These are phyloP conservation scores for Escallonia herrerae DNA, from an alignment of 129 eudicot genomes.

Conservation along the genomic window DNA sequence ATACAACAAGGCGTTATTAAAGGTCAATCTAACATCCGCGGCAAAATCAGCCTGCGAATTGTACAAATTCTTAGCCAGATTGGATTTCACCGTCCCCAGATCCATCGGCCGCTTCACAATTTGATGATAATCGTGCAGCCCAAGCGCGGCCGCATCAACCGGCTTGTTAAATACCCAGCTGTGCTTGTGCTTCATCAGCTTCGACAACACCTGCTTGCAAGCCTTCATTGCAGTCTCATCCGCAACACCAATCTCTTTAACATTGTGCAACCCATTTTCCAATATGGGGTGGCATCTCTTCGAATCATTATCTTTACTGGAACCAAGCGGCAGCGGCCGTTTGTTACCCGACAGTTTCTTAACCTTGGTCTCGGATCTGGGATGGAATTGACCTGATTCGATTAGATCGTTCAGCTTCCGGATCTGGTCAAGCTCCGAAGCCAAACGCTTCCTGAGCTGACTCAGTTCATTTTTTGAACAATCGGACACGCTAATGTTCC, in stretches of 20 bases:
- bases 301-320: slow-evolving; percentile 22
- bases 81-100: slow-evolving; percentile 76
- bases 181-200: slow-evolving; percentile 57
- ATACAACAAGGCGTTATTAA: slow-evolving; percentile 74
- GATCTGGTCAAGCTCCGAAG: slow-evolving; percentile 59
- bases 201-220: slow-evolving; percentile 49
- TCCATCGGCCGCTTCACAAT: slow-evolving; percentile 87
- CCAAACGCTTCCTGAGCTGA: slow-evolving; percentile 50
- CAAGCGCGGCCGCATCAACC: slow-evolving; percentile 60
- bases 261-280: too few species aligned
- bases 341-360: slow-evolving; percentile 50
- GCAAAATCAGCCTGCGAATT: slow-evolving; percentile 52
- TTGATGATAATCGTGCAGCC: slow-evolving; percentile 77
- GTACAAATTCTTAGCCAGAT: slow-evolving; percentile 41
- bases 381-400: slow-evolving; percentile 40
- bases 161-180: slow-evolving; percentile 67
- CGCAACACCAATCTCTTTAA: too few species aligned
- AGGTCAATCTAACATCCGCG: slow-evolving; percentile 63
- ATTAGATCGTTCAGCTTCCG: slow-evolving; percentile 65
- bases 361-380: slow-evolving; percentile 34
- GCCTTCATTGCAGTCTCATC: slow-evolving; percentile 25
- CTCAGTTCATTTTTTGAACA: slow-evolving; percentile 45
- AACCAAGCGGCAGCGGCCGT: slow-evolving; percentile 36
- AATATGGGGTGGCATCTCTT: slow-evolving; percentile 12
- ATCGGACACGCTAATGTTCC: slow-evolving; percentile 40